Percentiles rank a stretch among this genome's conserved stretches.
phyloP scores from a whole-genome alignment of 73 alveolate species.

The Vitrella brassicaformis region DNA sequence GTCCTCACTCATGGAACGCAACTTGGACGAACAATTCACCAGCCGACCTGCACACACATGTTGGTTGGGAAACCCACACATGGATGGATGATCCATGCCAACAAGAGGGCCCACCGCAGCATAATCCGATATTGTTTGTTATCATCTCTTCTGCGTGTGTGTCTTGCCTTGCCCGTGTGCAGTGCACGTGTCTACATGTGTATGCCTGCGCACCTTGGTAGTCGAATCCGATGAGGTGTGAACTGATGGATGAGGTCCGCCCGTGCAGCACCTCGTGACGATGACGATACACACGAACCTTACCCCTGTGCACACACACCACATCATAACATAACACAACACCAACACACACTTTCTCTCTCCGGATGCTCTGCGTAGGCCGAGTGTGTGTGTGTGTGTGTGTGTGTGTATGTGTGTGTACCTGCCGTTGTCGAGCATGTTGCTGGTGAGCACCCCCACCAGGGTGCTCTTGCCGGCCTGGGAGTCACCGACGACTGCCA shows the following conservation, averaged over 20 bases:
- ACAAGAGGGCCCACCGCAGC: too few relatives aligned
- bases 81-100: too few relatives aligned
- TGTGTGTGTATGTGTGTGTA: too few relatives aligned
- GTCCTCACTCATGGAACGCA: slow-evolving; percentile 2
- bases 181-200: too few relatives aligned
- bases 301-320: background rate
- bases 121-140: too few relatives aligned
- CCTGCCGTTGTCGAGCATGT: slow-evolving; percentile 69
- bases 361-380: too few relatives aligned
- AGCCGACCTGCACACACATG: slow-evolving; percentile 78
- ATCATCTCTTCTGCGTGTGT: too few relatives aligned
- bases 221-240: slow-evolving; percentile 81
- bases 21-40: slow-evolving; percentile 39
- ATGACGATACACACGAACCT: slow-evolving; percentile 34
- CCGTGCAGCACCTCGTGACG: slow-evolving; percentile 75
- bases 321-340: background rate
- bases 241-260: slow-evolving; percentile 70
- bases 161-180: too few relatives aligned
- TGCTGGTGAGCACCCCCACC: slow-evolving; percentile 75
- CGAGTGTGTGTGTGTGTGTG: too few relatives aligned
- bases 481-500: slow-evolving; percentile 71
- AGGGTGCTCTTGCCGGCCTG: slow-evolving; percentile 72
- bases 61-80: too few relatives aligned
- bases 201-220: too few relatives aligned
- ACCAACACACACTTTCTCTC: too few relatives aligned